Evolutionary conservation across 1,284 basidiomycete species (phyloP).

Genomic region (Boletellus sp.): DNA sequence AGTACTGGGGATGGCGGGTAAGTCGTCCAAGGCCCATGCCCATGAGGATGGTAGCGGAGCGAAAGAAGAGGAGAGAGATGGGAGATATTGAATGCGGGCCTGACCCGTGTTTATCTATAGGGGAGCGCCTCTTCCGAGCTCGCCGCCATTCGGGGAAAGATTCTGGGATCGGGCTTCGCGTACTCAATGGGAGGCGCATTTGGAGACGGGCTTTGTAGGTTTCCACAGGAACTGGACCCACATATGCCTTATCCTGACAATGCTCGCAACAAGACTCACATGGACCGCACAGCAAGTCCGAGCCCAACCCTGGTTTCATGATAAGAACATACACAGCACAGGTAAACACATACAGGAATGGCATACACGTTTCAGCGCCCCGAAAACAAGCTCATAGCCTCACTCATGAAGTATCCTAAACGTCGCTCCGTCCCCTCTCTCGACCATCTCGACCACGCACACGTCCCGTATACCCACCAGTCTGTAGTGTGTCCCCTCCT

Average conservation of each 20-base stretch:
- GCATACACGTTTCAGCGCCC: neutral
- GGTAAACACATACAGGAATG: neutral
- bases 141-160: too few relatives aligned
- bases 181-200: neutral
- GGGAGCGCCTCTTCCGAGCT: too few relatives aligned
- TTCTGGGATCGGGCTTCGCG: too few relatives aligned
- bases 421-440: neutral
- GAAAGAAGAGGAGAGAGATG: neutral
- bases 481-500: conserved; percentile 12
- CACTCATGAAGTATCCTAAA: conserved; percentile 15
- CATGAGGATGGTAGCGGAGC: conserved; percentile 9
- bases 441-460: conserved; percentile 17
- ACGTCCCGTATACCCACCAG: conserved; percentile 12
- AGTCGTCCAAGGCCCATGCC: conserved; percentile 12
- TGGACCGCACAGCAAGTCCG: conserved; percentile 17
- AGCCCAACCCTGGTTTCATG: conserved; percentile 2
- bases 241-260: conserved; percentile 10
- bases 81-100: neutral
- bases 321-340: neutral
- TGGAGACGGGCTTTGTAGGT: too few relatives aligned
- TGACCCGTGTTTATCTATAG: conserved; percentile 22
- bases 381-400: neutral
- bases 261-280: neutral
- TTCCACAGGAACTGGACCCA: conserved; percentile 23
- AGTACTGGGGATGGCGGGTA: conserved; percentile 5